Conservation (phyloP, 2,329 filamentous ascomycete species). For the Colletotrichum sp. region DNA sequence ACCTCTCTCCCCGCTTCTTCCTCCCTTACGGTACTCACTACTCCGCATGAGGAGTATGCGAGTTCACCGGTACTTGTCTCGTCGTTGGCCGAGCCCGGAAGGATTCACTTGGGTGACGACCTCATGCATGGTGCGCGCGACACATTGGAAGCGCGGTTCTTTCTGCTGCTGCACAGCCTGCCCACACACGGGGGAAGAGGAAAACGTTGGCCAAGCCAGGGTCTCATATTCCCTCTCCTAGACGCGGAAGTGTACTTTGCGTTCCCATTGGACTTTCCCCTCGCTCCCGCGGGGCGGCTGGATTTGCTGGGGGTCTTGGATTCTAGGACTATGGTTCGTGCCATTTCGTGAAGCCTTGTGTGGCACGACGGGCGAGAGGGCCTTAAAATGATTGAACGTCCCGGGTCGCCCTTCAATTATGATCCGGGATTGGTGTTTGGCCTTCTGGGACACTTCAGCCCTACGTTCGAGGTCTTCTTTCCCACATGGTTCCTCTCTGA, state of each 20-base stretch:
- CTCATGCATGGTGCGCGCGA: not conserved
- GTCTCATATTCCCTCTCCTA: not conserved
- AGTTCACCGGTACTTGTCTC: not conserved
- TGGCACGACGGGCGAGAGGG: not conserved
- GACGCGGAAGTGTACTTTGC: not conserved
- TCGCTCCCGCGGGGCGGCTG: not conserved
- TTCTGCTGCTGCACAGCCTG: not conserved
- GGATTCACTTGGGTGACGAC: conserved; percentile 1
- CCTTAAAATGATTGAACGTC: not conserved
- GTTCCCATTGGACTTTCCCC: not conserved
- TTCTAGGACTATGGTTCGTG: not conserved
- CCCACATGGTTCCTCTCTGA: not conserved
- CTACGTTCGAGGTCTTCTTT: not conserved
- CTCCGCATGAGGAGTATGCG: not conserved
- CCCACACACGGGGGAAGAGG: not conserved
- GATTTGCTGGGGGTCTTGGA: not conserved
- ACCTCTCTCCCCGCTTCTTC: not conserved
- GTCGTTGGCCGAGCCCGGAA: not conserved
- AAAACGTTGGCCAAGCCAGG: not conserved
- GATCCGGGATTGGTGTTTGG: not conserved
- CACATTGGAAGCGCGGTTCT: not conserved
- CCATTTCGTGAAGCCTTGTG: not conserved
- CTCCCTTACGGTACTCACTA: not conserved
- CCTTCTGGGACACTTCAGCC: not conserved
- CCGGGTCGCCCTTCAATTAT: not conserved